Evolutionary conservation across 345 rosid species (phyloP), one percentile per base, ranked within the genome.

Genomic region (Brassica nigra): DNA sequence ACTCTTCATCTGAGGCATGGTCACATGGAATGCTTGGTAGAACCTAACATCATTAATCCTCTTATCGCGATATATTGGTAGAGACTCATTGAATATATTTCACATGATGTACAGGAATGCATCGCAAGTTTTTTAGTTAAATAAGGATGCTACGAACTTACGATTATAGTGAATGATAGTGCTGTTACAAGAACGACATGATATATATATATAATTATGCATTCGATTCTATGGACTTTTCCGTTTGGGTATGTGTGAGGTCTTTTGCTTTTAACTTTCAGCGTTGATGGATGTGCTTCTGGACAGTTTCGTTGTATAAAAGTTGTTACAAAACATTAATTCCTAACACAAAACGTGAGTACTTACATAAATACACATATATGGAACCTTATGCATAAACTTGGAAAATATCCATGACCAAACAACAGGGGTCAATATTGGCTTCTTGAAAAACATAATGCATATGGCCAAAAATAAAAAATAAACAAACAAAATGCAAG

Each of bases 341-440:
- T 59, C 27, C n/a, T 66, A 54, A 69, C 27, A 61, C 58, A 36
- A 15, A 54, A 63, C 66, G 31, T 28, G 71, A 70, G 30, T 5
- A 54, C 33, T 63, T 54, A 11, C 6, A 20, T 9, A 63, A 0
- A 64, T 1, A 52, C 0, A 37, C 28, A 65, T 6, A 71, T 12
- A 44, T 42, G 23, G 28, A 69, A 69, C 8, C 11, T 31, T 47
- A 61, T 4, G 6, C 10, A 44, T 68, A 70, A 71, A 55, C 29
- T 29, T 30, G 12, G 27, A 20, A 71, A 64, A 54, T 66, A 52
- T 72, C 8, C 33, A 70, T 27, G 61, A 65, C 77, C 67, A 72
- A 78, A 37, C 68, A 27, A 65, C 29, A 64, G 1, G 67, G 16
- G 42, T 55, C 81, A 71, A 55, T 64, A 78, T 78, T 78, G 58